Evolutionary conservation across 2,329 filamentous ascomycete species (phyloP).

Genomic region (Davidsoniella virescens): DNA sequence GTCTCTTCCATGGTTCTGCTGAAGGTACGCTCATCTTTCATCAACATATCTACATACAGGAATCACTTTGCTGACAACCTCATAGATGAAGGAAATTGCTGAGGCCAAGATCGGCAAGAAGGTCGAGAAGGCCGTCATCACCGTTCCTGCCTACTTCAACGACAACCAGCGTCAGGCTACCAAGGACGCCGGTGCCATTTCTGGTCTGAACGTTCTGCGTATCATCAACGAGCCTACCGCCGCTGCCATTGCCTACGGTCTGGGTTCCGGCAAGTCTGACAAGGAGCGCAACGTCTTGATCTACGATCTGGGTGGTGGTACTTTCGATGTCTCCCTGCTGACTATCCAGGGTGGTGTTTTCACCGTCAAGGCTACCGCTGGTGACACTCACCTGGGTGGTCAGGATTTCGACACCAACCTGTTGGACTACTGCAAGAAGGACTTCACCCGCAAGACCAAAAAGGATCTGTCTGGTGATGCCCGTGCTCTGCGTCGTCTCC

Average conservation of each 20-base stretch:
- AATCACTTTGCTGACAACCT: conserved; percentile 1
- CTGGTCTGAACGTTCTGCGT: conserved; percentile 94
- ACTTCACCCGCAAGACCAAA: conserved; percentile 72
- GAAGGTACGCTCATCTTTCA: conserved; percentile 51
- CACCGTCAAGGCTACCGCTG: conserved; percentile 94
- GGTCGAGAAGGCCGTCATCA: conserved; percentile 97
- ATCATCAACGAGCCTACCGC: conserved; percentile 99
- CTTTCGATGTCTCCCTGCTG: conserved; percentile 98
- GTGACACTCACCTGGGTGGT: conserved; percentile 92
- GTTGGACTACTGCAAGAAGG: conserved; percentile 91
- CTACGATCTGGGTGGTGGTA: conserved; percentile 99
- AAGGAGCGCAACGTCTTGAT: conserved; percentile 99
- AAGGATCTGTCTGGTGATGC: conserved; percentile 67
- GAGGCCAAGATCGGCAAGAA: conserved; percentile 98
- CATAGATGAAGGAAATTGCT: conserved; percentile 96
- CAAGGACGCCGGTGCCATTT: conserved; percentile 96
- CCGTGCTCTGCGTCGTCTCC: conserved; percentile 85
- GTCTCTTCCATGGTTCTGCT: conserved; percentile 97
- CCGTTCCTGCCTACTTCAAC: conserved; percentile 99
- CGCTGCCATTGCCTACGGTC: conserved; percentile 94
- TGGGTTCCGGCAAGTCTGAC: conserved; percentile 82
- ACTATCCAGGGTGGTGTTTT: conserved; percentile 99
- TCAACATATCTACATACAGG: background rate
- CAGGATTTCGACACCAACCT: conserved; percentile 95
- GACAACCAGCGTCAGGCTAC: conserved; percentile 99